A percentile compares a stretch with the other conserved stretches of the same genome.
phyloP scores from a whole-genome alignment of 768 basidiomycete species.

The Kondoa subrosea region DNA sequence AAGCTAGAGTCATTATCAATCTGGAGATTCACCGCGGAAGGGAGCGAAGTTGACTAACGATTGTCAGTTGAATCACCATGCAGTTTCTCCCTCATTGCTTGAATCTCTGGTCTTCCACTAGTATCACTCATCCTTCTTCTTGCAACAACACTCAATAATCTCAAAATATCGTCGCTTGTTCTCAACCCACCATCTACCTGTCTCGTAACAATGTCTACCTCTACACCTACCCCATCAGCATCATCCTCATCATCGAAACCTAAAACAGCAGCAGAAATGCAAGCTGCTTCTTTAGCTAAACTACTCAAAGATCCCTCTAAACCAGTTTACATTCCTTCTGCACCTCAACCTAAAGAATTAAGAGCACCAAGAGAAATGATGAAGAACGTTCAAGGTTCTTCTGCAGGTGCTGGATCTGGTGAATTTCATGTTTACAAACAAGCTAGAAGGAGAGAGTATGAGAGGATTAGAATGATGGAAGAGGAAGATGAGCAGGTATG shows the following conservation, averaged over 20 bases:
- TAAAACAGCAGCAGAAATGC: slow-evolving; percentile 39
- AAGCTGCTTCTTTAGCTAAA: slow-evolving; percentile 57
- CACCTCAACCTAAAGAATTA: slow-evolving; percentile 65
- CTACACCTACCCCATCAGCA: too few species aligned
- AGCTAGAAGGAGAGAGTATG: slow-evolving; percentile 80
- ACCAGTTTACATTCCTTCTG: slow-evolving; percentile 57
- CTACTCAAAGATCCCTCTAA: slow-evolving; percentile 80
- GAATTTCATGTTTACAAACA: slow-evolving; percentile 99
- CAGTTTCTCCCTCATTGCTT: not conserved
- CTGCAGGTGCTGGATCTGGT: slow-evolving; percentile 59
- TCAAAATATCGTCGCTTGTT: too few species aligned
- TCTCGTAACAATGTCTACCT: too few species aligned
- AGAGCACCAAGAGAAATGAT: slow-evolving; percentile 65
- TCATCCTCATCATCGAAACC: slow-evolving; percentile 15
- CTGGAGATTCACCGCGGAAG: too few species aligned
- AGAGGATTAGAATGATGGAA: slow-evolving; percentile 76
- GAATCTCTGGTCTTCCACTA: not conserved
- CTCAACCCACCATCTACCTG: too few species aligned
- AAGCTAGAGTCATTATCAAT: not conserved
- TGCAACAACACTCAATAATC: not conserved
- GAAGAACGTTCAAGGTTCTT: slow-evolving; percentile 97
- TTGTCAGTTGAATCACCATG: not conserved
- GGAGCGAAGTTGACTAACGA: not conserved
- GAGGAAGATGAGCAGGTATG: slow-evolving; percentile 60
- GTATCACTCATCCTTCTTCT: too few species aligned